Conservation (phyloP, 495 filamentous ascomycete genomes). For the Penicillium desertorum region DNA sequence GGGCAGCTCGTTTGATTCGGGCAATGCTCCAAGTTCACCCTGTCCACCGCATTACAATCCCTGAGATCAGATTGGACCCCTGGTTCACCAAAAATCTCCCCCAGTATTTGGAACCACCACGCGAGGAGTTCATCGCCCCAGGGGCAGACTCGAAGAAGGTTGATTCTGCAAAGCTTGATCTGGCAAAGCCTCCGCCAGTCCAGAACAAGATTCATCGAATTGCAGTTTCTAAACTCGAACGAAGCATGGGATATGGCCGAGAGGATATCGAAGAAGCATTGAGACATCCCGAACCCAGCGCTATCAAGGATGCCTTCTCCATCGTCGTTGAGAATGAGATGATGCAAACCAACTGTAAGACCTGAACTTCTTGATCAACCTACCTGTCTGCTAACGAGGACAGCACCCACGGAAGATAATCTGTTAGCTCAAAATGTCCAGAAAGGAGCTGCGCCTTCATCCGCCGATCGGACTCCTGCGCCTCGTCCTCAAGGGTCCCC, state of each 20-base stretch:
- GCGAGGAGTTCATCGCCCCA: slow-evolving; percentile 88
- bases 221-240: slow-evolving; percentile 90
- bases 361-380: background rate
- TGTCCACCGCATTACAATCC: slow-evolving; percentile 86
- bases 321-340: slow-evolving; percentile 97
- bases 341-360: slow-evolving; percentile 87
- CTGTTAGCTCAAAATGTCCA: slow-evolving; percentile 33
- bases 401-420: slow-evolving; percentile 47
- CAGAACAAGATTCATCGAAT: slow-evolving; percentile 88
- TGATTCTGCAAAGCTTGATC: slow-evolving; percentile 72
- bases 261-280: slow-evolving; percentile 94
- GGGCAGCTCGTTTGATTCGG: slow-evolving; percentile 81
- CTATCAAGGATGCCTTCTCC: slow-evolving; percentile 98
- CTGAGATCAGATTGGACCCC: slow-evolving; percentile 88
- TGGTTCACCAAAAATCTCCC: slow-evolving; percentile 91
- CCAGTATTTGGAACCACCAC: slow-evolving; percentile 80
- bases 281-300: slow-evolving; percentile 85
- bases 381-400: slow-evolving; percentile 18
- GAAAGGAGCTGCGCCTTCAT: slow-evolving; percentile 20
- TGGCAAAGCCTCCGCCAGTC: slow-evolving; percentile 70
- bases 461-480: slow-evolving; percentile 24
- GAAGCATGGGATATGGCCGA: slow-evolving; percentile 95
- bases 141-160: slow-evolving; percentile 90
- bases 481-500: slow-evolving; percentile 25
- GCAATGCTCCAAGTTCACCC: slow-evolving; percentile 95